Evolutionary conservation across 2,329 filamentous ascomycete species (phyloP), one percentile per base, ranked within the genome.

Genomic region (Byssochlamys sp.): DNA sequence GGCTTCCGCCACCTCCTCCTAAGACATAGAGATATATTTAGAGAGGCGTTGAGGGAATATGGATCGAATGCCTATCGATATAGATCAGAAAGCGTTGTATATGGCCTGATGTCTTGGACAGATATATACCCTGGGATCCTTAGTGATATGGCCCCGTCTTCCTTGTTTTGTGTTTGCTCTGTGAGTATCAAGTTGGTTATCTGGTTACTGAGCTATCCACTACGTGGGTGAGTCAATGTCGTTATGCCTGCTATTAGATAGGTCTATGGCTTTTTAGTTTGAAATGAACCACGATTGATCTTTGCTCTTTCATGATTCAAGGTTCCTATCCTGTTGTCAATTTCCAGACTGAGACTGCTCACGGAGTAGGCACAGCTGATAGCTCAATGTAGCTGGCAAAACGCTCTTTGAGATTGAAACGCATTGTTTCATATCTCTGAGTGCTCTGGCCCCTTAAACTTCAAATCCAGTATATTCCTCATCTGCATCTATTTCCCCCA

Each of bases 1-100:
- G 72, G 72, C 62, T 64, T n/a, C 62, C 71, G 5, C 67, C 71
- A 2, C 56, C 61, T 12, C 53, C 62, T 11, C 67, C 67, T 3
- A 67, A 66, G 55, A 48, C 57, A 35, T 70, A 69, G 62, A 63
- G 29, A 26, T 4, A n/a, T 27, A 28, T 11, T 14, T 26, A 51
- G 24, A 51, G 49, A 51, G 25, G 27, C 12, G 49, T 28, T 51
- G 49, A 27, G n/a, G 19, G n/a, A 45, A 19, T 45, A 27, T 10
- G 25, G 49, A 2, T 28, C 12, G 49, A 51, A 51, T 14, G 49
- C 19, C 39, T 45, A 9, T 33, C n/a, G 25, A 51, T 6, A 51
- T 28, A 51, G 5, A 51, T 51, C 19, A 25, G 49, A 27, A 14
- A 14, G 39, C 39, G 39, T 45, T 45, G 9, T 45, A 19, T n/a